Evolutionary conservation across 2,329 filamentous ascomycete species (phyloP).

Genomic region (Fusarium sacchari): DNA sequence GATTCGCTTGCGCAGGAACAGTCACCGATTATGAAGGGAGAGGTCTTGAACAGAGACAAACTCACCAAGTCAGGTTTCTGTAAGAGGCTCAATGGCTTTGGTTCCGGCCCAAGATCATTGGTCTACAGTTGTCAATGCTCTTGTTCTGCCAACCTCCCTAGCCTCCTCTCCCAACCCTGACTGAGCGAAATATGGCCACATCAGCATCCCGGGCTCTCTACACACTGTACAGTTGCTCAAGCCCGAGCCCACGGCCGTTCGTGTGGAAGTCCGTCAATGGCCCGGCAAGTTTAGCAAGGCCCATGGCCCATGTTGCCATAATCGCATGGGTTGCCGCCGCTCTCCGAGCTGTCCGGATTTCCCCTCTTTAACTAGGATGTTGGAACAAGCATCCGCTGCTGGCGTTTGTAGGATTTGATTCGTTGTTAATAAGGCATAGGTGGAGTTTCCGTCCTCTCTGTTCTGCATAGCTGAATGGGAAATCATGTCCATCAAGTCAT

Average conservation of each 20-base stretch:
- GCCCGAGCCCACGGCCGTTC: slow-evolving; percentile 41
- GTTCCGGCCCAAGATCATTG: slow-evolving; percentile 1
- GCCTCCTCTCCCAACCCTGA: slow-evolving; percentile 26
- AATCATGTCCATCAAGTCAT: slow-evolving; percentile 5
- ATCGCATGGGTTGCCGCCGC: slow-evolving; percentile 31
- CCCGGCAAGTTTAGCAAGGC: background rate
- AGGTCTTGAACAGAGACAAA: slow-evolving; percentile 3
- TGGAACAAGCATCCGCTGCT: slow-evolving; percentile 31
- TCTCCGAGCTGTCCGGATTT: slow-evolving; percentile 37
- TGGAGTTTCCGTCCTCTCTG: slow-evolving; percentile 1
- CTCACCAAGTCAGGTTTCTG: background rate
- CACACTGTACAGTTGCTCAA: slow-evolving; percentile 23
- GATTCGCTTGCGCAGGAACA: slow-evolving; percentile 38
- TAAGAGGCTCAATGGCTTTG: slow-evolving; percentile 1
- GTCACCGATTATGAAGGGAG: slow-evolving; percentile 11
- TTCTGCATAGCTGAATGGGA: slow-evolving; percentile 9
- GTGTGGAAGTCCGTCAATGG: slow-evolving; percentile 38
- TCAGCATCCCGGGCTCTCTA: slow-evolving; percentile 33
- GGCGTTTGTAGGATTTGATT: slow-evolving; percentile 21
- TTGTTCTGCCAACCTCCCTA: slow-evolving; percentile 41
- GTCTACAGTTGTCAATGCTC: slow-evolving; percentile 26
- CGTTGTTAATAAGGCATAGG: slow-evolving; percentile 14
- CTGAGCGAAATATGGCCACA: slow-evolving; percentile 39
- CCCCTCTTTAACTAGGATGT: slow-evolving; percentile 33
- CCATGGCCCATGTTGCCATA: slow-evolving; percentile 10